Conservation (phyloP, 2,329 filamentous ascomycete genomes). For the Bipolaris sorokiniana region DNA sequence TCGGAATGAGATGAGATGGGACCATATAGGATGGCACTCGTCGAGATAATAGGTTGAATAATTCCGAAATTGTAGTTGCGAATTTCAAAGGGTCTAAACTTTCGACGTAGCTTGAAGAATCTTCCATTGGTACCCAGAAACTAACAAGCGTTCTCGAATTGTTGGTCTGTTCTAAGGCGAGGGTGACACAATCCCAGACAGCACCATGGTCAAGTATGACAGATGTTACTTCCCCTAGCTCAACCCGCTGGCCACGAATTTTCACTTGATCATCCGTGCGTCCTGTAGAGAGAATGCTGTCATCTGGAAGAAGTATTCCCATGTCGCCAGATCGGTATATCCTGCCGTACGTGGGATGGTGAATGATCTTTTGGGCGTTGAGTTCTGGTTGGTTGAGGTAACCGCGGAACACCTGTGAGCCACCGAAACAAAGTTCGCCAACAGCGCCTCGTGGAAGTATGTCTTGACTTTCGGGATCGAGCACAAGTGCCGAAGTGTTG, state of each 20-base stretch:
- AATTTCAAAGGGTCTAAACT: constrained; percentile 49
- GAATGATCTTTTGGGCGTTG: constrained; percentile 70
- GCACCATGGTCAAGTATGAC: constrained; percentile 60
- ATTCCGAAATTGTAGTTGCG: constrained; percentile 32
- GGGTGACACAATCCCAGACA: constrained; percentile 67
- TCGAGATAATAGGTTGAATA: constrained; percentile 63
- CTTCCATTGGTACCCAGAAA: constrained; percentile 67
- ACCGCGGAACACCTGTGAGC: constrained; percentile 76
- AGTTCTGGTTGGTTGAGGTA: constrained; percentile 72
- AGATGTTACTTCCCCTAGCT: constrained; percentile 76
- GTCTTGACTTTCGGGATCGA: constrained; percentile 46
- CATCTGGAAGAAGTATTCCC: constrained; percentile 78
- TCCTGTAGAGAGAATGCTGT: constrained; percentile 74
- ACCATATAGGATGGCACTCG: constrained; percentile 78
- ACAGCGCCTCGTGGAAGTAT: constrained; percentile 72
- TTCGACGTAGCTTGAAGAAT: constrained; percentile 37
- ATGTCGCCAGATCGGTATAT: constrained; percentile 85
- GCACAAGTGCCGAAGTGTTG: constrained; percentile 78
- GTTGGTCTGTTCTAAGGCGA: constrained; percentile 59
- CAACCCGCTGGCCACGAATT: constrained; percentile 78
- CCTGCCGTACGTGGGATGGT: constrained; percentile 71
- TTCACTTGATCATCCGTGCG: constrained; percentile 82
- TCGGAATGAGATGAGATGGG: constrained; percentile 73
- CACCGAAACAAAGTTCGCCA: constrained; percentile 87
- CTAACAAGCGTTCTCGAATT: constrained; percentile 64